Conservation (phyloP, 1,284 basidiomycete species). For the Rhodotorula sp. region DNA sequence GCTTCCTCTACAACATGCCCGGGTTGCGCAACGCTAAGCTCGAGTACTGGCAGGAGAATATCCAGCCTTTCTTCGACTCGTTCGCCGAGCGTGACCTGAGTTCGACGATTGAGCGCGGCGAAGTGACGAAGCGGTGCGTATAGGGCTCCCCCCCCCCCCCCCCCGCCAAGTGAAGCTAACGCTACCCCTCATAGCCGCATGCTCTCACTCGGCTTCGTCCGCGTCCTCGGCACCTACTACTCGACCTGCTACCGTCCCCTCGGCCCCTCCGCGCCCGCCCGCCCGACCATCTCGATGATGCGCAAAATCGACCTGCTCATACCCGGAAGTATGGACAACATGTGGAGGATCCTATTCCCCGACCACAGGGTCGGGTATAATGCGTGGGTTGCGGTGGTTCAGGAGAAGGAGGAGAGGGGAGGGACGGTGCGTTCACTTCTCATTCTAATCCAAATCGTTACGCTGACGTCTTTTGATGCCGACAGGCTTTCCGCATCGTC, state of each 20-base stretch:
- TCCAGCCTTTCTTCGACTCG: conserved; percentile 36
- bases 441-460: neutral
- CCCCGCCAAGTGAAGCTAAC: neutral
- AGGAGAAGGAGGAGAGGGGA: neutral
- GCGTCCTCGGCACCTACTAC: conserved; percentile 35
- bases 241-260: conserved; percentile 16
- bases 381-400: conserved; percentile 32
- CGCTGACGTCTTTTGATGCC: neutral
- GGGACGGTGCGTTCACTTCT: conserved; percentile 11
- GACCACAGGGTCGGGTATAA: conserved; percentile 1
- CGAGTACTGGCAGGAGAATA: conserved; percentile 33
- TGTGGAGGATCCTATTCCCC: conserved; percentile 10
- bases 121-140: conserved; percentile 35
- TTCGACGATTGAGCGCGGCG: conserved; percentile 31
- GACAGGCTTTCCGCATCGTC: conserved; percentile 29
- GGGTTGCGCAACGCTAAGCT: conserved; percentile 23
- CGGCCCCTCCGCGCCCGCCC: conserved; percentile 12
- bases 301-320: conserved; percentile 29
- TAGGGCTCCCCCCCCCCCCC: no score
- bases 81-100: conserved; percentile 34
- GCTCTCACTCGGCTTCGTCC: conserved; percentile 33
- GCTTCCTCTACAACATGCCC: conserved; percentile 35
- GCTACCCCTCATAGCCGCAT: conserved; percentile 16
- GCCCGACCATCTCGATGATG: conserved; percentile 22
- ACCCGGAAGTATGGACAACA: conserved; percentile 29